A percentile compares a stretch with the other conserved stretches of the same genome.
Evolutionary conservation across 2,329 filamentous ascomycete genomes (phyloP).

Genomic region (Trichoderma atrobrunneum): DNA sequence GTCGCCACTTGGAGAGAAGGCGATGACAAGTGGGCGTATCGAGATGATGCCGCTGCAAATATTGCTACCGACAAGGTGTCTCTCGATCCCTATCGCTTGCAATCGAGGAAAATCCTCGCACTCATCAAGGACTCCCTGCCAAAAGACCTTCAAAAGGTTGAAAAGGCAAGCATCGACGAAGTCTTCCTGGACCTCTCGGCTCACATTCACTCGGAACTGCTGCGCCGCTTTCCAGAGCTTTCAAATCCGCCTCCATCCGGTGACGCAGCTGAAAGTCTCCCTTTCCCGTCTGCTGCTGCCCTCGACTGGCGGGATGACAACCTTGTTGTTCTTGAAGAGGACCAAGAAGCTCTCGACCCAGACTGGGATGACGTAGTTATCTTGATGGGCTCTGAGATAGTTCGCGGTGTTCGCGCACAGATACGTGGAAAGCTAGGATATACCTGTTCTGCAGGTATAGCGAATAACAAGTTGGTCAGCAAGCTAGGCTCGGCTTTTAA

Average conservation of each 20-base stretch:
- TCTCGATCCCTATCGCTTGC: constrained; percentile 82
- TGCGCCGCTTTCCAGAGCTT: constrained; percentile 76
- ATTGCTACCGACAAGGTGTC: constrained; percentile 92
- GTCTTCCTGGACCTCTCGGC: constrained; percentile 90
- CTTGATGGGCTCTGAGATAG: constrained; percentile 83
- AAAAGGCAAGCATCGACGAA: constrained; percentile 95
- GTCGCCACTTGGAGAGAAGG: constrained; percentile 94
- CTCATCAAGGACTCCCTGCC: constrained; percentile 73
- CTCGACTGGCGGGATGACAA: constrained; percentile 82
- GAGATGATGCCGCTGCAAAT: constrained; percentile 72
- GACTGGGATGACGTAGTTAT: constrained; percentile 97
- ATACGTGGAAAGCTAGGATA: constrained; percentile 73
- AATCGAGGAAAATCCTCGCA: constrained; percentile 79
- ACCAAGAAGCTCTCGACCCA: constrained; percentile 74
- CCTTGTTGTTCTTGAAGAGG: constrained; percentile 73
- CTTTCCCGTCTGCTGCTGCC: constrained; percentile 64
- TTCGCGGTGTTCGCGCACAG: constrained; percentile 67
- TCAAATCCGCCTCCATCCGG: constrained; percentile 63
- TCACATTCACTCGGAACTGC: constrained; percentile 71
- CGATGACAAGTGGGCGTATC: constrained; percentile 88
- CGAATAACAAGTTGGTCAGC: constrained; percentile 90
- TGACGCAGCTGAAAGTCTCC: constrained; percentile 68
- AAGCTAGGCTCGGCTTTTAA: constrained; percentile 89
- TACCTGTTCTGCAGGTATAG: constrained; percentile 87
- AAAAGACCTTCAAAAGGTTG: constrained; percentile 65